Conservation (phyloP, 1,139 yeast genomes). For the Geotrichum bryndzae region DNA sequence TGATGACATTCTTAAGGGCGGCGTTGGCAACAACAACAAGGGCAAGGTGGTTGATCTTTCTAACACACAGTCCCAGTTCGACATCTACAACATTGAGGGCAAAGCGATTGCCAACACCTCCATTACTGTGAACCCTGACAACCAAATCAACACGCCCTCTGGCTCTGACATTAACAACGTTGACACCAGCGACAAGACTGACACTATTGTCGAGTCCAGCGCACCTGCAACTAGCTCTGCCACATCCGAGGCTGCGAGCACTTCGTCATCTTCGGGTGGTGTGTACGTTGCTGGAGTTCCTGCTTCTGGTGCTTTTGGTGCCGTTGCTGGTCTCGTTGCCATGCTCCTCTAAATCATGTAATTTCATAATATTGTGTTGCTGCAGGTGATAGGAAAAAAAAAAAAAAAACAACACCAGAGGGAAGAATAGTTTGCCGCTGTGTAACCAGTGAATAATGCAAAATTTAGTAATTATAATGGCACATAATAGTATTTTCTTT, state of each 20-base stretch:
- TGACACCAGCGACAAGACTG: slow-evolving; percentile 14
- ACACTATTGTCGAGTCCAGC: slow-evolving; percentile 13
- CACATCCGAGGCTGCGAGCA: slow-evolving; percentile 17
- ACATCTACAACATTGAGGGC: slow-evolving; percentile 47
- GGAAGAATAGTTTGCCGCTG: neutral
- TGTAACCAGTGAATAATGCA: too few species aligned
- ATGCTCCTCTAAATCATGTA: slow-evolving; percentile 19
- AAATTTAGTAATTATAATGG: neutral
- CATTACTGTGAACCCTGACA: slow-evolving; percentile 25
- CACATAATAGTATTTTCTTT: neutral
- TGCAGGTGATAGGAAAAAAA: neutral
- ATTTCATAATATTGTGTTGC: neutral
- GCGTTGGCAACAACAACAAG: slow-evolving; percentile 46
- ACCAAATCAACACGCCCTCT: slow-evolving; percentile 27
- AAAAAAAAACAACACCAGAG: neutral
- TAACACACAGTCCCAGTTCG: slow-evolving; percentile 40
- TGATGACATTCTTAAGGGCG: slow-evolving; percentile 42
- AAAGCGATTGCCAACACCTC: slow-evolving; percentile 48
- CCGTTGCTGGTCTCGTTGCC: slow-evolving; percentile 21
- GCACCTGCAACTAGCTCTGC: slow-evolving; percentile 7
- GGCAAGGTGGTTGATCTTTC: slow-evolving; percentile 44
- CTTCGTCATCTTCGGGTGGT: slow-evolving; percentile 5
- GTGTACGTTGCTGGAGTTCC: neutral
- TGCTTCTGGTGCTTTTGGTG: slow-evolving; percentile 16
- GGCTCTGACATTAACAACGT: slow-evolving; percentile 18